These are phyloP conservation scores for Leccinum subgranulosum DNA, from an alignment of 768 basidiomycete species.

Conservation along the genomic window DNA sequence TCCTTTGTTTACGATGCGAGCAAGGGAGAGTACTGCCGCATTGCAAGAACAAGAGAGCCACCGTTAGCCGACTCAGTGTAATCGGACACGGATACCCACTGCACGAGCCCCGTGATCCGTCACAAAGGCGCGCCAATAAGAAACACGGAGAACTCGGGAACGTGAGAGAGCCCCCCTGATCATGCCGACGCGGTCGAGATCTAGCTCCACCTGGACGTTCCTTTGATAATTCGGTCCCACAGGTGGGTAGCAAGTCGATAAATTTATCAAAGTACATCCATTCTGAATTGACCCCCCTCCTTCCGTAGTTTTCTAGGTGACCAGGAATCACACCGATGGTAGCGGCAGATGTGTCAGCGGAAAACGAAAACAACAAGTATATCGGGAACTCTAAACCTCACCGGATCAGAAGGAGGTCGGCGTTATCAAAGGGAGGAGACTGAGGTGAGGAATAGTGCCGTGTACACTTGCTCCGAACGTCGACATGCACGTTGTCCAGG, in stretches of 20 bases:
- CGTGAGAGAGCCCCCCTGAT: background rate
- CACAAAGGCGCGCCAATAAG: background rate
- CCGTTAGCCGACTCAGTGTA: background rate
- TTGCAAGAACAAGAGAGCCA: background rate
- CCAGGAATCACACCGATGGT: background rate
- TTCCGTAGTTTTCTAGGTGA: background rate
- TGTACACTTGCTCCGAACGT: background rate
- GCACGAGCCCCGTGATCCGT: constrained; percentile 1
- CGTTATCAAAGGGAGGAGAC: background rate
- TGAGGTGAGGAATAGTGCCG: background rate
- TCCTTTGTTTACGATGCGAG: constrained; percentile 18
- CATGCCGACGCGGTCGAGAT: background rate
- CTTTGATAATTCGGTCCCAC: constrained; percentile 4
- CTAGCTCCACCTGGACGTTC: background rate
- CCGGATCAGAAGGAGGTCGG: background rate
- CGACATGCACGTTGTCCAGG: background rate
- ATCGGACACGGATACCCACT: background rate
- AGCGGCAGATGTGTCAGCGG: background rate
- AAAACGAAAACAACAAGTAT: background rate
- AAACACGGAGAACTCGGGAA: background rate
- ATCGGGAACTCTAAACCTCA: background rate
- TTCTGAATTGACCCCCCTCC: background rate
- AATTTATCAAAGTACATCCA: background rate
- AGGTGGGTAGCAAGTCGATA: background rate
- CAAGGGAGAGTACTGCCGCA: constrained; percentile 1